Evolutionary conservation across 495 filamentous ascomycete species (phyloP), one percentile per base, ranked within the genome.

Genomic region (Bathelium albidoporum): DNA sequence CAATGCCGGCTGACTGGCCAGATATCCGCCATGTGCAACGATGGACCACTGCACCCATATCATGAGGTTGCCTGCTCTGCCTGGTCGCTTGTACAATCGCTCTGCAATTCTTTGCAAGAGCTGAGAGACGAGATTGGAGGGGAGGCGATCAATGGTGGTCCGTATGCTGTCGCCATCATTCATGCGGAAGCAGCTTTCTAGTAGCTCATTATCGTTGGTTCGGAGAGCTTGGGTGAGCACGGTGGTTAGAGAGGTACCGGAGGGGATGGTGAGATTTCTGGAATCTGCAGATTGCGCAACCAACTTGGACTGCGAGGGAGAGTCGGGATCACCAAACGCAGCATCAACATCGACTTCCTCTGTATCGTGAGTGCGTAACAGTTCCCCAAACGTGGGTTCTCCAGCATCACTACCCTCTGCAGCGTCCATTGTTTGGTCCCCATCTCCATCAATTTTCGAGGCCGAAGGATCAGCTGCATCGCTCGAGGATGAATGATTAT

Each of bases 1-100:
- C 18, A 94, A 74, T 43, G 91, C 85, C 0, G 88, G 85, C 69
- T 95, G 88, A 12, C 85, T 85, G 28, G 91, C 89, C 39, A 98
- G 77, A 60, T 91, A 91, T 65, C 94, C 94, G 66, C 94, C 94
- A 73, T 98, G 94, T 9, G 91, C 87, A 22, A 97, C 84, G n/a
- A 96, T 80, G 1, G 89, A 93, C 90, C 91, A 95, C 75, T 97
- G 90, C 52, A 97, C 87, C 94, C 94, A 98, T 18, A 88, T 83
- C 79, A 96, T 92, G n/a, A 98, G 83, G 66, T 84, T 88, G 32
- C 90, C 90, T 18, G 94, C 91, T 60, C 94, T 84, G 28, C 92
- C 94, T 4, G 94, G 94, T 24, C 89, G 83, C 64, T 88, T 83
- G 69, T 95, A 87, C 73, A 98, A 83, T 66, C 91, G 85, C 70